Base-by-base conservation (phyloP, 768 basidiomycete genomes). In the Rhodotorula babjevae region DNA sequence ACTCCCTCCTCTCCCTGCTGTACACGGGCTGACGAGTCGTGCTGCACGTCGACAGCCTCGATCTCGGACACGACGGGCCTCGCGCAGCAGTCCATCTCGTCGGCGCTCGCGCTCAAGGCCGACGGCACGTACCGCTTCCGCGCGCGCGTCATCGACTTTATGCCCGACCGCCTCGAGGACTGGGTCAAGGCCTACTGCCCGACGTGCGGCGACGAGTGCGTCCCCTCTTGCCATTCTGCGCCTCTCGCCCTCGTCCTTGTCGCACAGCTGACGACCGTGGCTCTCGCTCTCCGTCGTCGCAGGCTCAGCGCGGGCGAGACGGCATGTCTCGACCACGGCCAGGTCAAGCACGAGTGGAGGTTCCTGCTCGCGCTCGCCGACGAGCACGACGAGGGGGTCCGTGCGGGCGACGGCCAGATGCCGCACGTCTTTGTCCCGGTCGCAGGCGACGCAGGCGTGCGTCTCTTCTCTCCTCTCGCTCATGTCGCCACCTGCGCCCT, bases 161-260 rank as follows among this genome's bases (percentile, higher is more conserved):
- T 33, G 11, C 71, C 71, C 8, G 2, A 12, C 7, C 33, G 31
- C 0, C 31, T 68, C 14, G 63, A 68, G 36, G 67, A 72, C 18
- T 72, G 63, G 46, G 52, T 65, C 46, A 18, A 31, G 11, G 71
- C 62, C 12, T 61, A 42, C 29, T 72, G 71, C 33, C 59, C 71
- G 19, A 12, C 6, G 0, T 68, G 67, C 47, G 49, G 40, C 31
- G 23, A 33, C 11, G 50, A 33, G 57, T 47, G 25, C 27, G 56
- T 58, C 36, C 2, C n/a, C 23, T 29, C 14, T 5, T 58, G 14
- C 16, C 44, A 27, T 15, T 40, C 29, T 9, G 27, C 21, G 55
- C 58, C 12, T 36, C 18, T 33, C 29, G n/a, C 14, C 12, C 10
- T 46, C 14, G 25, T 2, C 44, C 47, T 25, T 53, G 47, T n/a